Conservation (phyloP, 345 rosid genomes). For the Salix koriyanagi region DNA sequence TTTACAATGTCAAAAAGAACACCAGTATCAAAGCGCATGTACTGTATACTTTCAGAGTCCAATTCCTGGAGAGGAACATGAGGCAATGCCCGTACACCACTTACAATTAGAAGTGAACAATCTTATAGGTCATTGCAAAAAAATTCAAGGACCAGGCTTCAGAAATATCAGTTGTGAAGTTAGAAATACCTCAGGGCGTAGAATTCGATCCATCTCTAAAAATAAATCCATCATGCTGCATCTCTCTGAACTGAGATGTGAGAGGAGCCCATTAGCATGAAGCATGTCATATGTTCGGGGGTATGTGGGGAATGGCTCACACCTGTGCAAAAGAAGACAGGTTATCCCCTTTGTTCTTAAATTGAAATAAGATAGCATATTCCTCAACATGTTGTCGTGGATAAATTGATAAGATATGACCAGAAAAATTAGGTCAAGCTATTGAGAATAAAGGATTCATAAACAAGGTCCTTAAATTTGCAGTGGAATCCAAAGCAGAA, state of each 20-base stretch:
- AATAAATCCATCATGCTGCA: constrained; percentile 73
- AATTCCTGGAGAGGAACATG: neutral
- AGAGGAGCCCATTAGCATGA: constrained; percentile 83
- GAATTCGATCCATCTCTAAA: constrained; percentile 91
- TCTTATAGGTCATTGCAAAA: neutral
- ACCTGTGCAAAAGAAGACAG: constrained; percentile 47
- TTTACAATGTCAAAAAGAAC: too few species aligned
- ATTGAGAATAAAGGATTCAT: neutral
- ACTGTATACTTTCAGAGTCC: neutral
- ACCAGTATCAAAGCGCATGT: neutral
- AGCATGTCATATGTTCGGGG: constrained; percentile 96
- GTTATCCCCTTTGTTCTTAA: constrained; percentile 2
- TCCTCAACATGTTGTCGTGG: neutral
- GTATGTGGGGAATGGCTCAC: constrained; percentile 97
- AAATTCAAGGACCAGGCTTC: neutral
- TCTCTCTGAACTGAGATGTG: constrained; percentile 55
- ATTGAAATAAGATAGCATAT: constrained; percentile 4
- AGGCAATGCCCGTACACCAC: neutral
- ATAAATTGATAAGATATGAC: neutral
- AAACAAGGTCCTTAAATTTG: neutral
- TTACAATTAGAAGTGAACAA: neutral
- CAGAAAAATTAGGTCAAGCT: neutral
- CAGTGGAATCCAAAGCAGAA: neutral
- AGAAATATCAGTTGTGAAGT: neutral
- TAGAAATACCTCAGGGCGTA: constrained; percentile 82